Conservation (phyloP, 352 stramenopile species). For the Elongisporangium anandrum region DNA sequence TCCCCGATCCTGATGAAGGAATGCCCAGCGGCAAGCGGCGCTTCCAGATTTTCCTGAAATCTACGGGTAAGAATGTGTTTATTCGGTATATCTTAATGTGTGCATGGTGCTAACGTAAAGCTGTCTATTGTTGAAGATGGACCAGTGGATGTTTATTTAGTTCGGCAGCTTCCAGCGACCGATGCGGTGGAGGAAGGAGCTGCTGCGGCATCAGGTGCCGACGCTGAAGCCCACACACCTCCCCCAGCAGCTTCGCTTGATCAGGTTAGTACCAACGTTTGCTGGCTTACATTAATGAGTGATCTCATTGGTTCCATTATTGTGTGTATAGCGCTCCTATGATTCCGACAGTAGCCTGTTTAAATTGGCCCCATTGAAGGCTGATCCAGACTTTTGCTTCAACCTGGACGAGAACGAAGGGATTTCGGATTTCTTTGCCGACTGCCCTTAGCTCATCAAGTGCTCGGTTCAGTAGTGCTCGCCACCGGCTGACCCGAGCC, state of each 20-base stretch:
- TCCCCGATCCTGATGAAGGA: slow-evolving; percentile 93
- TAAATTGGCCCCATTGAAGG: slow-evolving; percentile 83
- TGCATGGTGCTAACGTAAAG: not conserved
- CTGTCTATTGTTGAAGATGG: slow-evolving; percentile 36
- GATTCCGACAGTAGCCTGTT: slow-evolving; percentile 81
- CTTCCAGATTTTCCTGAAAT: slow-evolving; percentile 95
- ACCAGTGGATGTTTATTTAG: slow-evolving; percentile 89
- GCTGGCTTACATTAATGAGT: not conserved
- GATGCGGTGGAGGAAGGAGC: slow-evolving; percentile 37
- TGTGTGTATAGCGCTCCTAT: slow-evolving; percentile 54
- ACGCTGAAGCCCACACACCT: slow-evolving; percentile 12
- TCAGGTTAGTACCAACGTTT: slow-evolving; percentile 27
- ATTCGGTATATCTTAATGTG: slow-evolving; percentile 1
- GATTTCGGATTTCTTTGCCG: slow-evolving; percentile 85
- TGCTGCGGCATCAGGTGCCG: slow-evolving; percentile 10
- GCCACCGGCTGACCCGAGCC: not conserved
- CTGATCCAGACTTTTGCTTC: slow-evolving; percentile 87
- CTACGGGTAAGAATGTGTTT: slow-evolving; percentile 36
- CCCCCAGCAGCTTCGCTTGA: slow-evolving; percentile 41
- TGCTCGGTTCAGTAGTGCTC: slow-evolving; percentile 1
- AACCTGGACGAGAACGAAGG: slow-evolving; percentile 85
- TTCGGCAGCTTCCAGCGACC: slow-evolving; percentile 44
- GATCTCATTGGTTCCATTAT: not conserved
- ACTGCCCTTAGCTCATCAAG: slow-evolving; percentile 46
- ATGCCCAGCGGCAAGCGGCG: slow-evolving; percentile 84